Conservation (phyloP, 73 alveolate species). For the Tetrahymena elliotti region DNA sequence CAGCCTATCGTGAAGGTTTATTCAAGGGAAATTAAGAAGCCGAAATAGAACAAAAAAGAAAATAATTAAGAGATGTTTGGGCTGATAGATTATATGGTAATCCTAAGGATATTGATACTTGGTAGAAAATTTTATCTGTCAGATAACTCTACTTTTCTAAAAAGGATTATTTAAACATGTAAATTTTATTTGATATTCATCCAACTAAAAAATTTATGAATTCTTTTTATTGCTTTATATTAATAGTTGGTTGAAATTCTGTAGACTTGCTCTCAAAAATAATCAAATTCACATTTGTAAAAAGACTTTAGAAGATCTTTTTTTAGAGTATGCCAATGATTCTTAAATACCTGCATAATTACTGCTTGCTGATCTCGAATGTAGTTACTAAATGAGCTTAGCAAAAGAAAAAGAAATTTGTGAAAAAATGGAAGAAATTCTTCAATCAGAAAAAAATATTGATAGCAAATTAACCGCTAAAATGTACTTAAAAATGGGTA, state of each 20-base stretch:
- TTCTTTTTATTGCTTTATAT: not conserved
- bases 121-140: constrained; percentile 69
- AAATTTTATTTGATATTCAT: not conserved
- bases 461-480: constrained; percentile 36
- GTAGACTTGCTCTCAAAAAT: constrained; percentile 17
- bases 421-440: constrained; percentile 14
- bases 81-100: constrained; percentile 48
- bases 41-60: constrained; percentile 56
- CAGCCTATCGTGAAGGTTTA: constrained; percentile 17
- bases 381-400: constrained; percentile 5
- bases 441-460: constrained; percentile 4
- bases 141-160: constrained; percentile 31
- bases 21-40: not conserved
- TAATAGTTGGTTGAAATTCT: constrained; percentile 23
- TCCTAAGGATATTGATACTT: constrained; percentile 76
- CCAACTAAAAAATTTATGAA: not conserved
- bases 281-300: constrained; percentile 13
- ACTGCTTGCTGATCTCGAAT: constrained; percentile 5
- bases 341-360: constrained; percentile 13
- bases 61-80: constrained; percentile 58
- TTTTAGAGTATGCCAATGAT: not conserved
- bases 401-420: constrained; percentile 18
- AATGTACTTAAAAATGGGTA: constrained; percentile 38
- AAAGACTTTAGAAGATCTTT: constrained; percentile 9
- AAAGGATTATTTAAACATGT: constrained; percentile 14